Evolutionary conservation across 495 filamentous ascomycete genomes (phyloP).

Genomic region (Pseudoneurospora amorphoporcata): DNA sequence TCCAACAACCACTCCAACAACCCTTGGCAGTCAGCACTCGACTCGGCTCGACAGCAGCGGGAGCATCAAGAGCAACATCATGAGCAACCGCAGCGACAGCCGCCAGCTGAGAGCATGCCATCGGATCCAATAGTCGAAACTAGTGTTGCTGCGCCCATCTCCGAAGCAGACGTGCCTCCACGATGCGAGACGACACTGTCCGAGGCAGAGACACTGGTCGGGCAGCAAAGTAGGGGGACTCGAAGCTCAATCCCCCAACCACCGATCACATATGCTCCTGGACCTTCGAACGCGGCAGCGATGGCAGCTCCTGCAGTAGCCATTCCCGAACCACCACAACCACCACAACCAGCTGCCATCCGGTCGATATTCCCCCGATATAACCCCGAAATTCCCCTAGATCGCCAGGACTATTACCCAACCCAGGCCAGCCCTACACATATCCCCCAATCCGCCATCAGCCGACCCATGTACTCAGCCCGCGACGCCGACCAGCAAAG

Average conservation of each 20-base stretch:
- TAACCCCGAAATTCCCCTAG: constrained; percentile 57
- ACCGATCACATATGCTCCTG: constrained; percentile 24
- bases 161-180: constrained; percentile 27
- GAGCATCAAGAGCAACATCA: constrained; percentile 5
- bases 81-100: constrained; percentile 5
- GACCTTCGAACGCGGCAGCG: constrained; percentile 5
- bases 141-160: constrained; percentile 14
- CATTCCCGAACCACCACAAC: constrained; percentile 1
- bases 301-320: constrained; percentile 13
- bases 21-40: constrained; percentile 24
- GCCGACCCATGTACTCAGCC: constrained; percentile 45
- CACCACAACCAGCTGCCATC: constrained; percentile 24
- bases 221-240: constrained; percentile 36
- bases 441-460: constrained; percentile 46
- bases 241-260: constrained; percentile 39
- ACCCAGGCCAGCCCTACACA: constrained; percentile 43
- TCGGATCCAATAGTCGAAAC: constrained; percentile 19
- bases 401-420: constrained; percentile 59
- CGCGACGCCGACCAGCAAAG: constrained; percentile 13
- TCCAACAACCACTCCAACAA: constrained; percentile 12
- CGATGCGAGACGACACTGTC: constrained; percentile 40
- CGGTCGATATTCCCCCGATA: constrained; percentile 72
- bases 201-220: constrained; percentile 38
- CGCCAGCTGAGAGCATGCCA: constrained; percentile 6
- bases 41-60: constrained; percentile 7